phyloP scores from a whole-genome alignment of 1,284 basidiomycete species.

The Bondarzewia mesenterica region DNA sequence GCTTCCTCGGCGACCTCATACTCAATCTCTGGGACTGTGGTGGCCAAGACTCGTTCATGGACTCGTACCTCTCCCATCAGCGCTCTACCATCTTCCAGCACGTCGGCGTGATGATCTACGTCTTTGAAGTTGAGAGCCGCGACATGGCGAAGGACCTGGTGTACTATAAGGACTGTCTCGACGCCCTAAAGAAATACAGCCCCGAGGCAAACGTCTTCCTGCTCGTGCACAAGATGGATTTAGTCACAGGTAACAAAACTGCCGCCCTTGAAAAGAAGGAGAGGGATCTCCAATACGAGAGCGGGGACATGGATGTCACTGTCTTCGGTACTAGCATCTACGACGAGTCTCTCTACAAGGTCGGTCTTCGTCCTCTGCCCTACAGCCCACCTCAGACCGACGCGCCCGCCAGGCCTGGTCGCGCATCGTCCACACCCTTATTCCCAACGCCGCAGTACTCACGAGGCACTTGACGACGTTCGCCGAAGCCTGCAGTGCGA shows the following conservation, averaged over 20 bases:
- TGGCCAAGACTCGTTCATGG: constrained; percentile 97
- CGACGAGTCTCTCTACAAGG: constrained; percentile 96
- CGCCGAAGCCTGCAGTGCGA: constrained; percentile 79
- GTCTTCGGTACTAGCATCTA: constrained; percentile 96
- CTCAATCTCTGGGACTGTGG: constrained; percentile 98
- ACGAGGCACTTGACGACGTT: constrained; percentile 82
- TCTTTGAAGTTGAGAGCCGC: constrained; percentile 85
- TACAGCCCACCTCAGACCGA: constrained; percentile 4
- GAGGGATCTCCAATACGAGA: constrained; percentile 59
- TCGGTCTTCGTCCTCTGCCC: constrained; percentile 24
- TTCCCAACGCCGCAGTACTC: constrained; percentile 89
- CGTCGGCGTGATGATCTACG: constrained; percentile 96
- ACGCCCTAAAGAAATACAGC: constrained; percentile 68
- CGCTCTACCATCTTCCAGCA: constrained; percentile 90
- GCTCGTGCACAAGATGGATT: constrained; percentile 96
- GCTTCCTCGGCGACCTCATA: constrained; percentile 90
- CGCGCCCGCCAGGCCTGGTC: constrained; percentile 80
- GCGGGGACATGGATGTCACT: constrained; percentile 47
- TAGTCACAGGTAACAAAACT: constrained; percentile 50
- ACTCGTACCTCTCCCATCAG: constrained; percentile 88
- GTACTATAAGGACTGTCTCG: constrained; percentile 84
- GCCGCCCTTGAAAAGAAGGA: constrained; percentile 61
- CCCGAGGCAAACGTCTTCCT: constrained; percentile 84
- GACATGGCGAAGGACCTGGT: constrained; percentile 73
- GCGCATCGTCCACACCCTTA: constrained; percentile 91